Evolutionary conservation across 139 green algal species (phyloP), one percentile per base, ranked within the genome.

Genomic region (Chlamydomonas incerta): DNA sequence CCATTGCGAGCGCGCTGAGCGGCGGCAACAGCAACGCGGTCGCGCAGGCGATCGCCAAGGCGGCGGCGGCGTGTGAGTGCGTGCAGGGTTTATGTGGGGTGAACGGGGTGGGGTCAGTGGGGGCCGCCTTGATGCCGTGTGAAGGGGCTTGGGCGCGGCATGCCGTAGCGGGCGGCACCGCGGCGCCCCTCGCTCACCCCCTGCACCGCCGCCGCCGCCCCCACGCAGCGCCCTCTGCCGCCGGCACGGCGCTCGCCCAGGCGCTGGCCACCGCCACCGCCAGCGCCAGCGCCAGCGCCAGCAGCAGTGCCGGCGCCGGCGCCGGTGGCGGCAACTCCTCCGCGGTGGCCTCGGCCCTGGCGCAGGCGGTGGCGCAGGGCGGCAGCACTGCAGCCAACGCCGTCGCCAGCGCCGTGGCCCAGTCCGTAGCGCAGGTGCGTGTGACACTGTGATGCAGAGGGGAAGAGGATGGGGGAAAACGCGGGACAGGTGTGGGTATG

Each of bases 331-430:
- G 18, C 60, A 24, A 18, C 65, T 46, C 41, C 46, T 26, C 63
- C n/a, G 77, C 28, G n/a, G 63, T 37, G 63, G 77, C 77, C 41
- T 60, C 17, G 47, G 77, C 63, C 0, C 8, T 47, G 1, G 77
- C 63, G 4, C 62, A 84, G 65, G 72, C 80, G 5, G 47, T 87
- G 11, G 73, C 86, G 21, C 62, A 87, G 46, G 63, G 58, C 14
- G 46, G 72, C 58, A 46, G n/a, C 74, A 60, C 58, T 33, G 71
- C 74, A 57, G 79, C 79, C 10, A 21, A 85, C 17, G 79, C 65
- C 41, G 68, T 83, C 26, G 70, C 85, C 10, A 55, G 82, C 29
- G 86, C 86, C 35, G n/a, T 86, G 3, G 86, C 86, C 6, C 70
- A 87, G 47, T 68, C 60, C 20, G 47, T 89, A 1, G 47, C 71